phyloP scores from a whole-genome alignment of 169 alveolate species.

The Babesia ovata region DNA sequence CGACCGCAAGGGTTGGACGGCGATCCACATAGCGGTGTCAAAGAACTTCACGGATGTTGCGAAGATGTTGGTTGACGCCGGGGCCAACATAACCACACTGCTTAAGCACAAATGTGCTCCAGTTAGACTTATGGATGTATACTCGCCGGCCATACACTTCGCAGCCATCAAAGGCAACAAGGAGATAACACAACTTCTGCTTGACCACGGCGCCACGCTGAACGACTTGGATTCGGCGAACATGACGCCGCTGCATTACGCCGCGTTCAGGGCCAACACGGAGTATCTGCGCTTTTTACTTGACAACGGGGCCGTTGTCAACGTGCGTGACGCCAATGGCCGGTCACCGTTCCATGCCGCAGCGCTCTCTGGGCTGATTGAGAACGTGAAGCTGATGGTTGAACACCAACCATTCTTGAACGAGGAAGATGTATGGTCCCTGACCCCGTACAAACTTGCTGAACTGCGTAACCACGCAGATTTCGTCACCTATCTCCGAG shows the following conservation, averaged over 20 bases:
- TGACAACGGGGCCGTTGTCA: conserved; percentile 78
- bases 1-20: conserved; percentile 85
- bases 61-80: conserved; percentile 69
- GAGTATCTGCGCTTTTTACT: conserved; percentile 76
- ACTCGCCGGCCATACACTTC: conserved; percentile 81
- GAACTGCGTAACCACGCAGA: conserved; percentile 65
- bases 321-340: conserved; percentile 82
- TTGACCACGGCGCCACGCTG: conserved; percentile 76
- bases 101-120: conserved; percentile 86
- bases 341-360: conserved; percentile 87
- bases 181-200: conserved; percentile 74
- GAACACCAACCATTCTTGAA: conserved; percentile 75
- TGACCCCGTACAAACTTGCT: conserved; percentile 81
- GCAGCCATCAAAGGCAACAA: conserved; percentile 85
- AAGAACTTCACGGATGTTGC: conserved; percentile 83
- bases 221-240: conserved; percentile 80
- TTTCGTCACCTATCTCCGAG: conserved; percentile 60
- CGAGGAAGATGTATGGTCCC: conserved; percentile 77
- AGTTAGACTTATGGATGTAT: conserved; percentile 77
- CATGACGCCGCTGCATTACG: conserved; percentile 84
- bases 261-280: conserved; percentile 76
- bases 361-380: conserved; percentile 84
- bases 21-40: conserved; percentile 84
- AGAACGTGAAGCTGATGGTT: conserved; percentile 76
- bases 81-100: conserved; percentile 75